Evolutionary conservation across 306 rosid genomes (phyloP).

Genomic region (Benincasa hispida): DNA sequence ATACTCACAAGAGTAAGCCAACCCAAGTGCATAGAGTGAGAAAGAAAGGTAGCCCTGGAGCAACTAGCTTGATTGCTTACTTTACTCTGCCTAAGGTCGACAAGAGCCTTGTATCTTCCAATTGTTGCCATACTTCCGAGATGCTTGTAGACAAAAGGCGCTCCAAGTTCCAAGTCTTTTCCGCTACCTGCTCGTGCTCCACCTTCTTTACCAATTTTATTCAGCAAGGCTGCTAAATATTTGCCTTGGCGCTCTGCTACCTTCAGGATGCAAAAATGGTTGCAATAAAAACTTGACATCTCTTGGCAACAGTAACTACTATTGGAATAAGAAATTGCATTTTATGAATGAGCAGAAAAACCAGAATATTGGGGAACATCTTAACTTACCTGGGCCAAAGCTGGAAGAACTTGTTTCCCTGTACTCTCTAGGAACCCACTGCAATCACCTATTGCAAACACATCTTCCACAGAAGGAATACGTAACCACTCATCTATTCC

Average conservation of each 20-base stretch:
- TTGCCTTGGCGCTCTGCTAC: slow-evolving; percentile 98
- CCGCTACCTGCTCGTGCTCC: slow-evolving; percentile 52
- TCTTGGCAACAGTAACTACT: not conserved
- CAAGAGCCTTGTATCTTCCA: slow-evolving; percentile 95
- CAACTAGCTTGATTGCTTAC: slow-evolving; percentile 21
- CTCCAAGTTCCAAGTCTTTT: slow-evolving; percentile 38
- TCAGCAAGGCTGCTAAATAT: slow-evolving; percentile 47
- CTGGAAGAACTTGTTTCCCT: slow-evolving; percentile 74
- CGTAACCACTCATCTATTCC: slow-evolving; percentile 92
- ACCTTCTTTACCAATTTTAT: slow-evolving; percentile 58
- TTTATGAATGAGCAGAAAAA: not conserved
- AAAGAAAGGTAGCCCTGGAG: not conserved
- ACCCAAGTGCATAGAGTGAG: not conserved
- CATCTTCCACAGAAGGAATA: slow-evolving; percentile 57
- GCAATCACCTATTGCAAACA: slow-evolving; percentile 89
- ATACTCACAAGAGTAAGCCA: slow-evolving; percentile 8
- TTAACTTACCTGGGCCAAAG: slow-evolving; percentile 73
- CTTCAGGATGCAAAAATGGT: slow-evolving; percentile 24
- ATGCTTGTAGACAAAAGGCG: slow-evolving; percentile 78
- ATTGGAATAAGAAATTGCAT: not conserved
- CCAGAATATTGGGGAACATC: not conserved
- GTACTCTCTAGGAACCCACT: slow-evolving; percentile 89
- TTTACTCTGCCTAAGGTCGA: slow-evolving; percentile 89
- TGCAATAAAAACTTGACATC: not conserved
- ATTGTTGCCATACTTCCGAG: slow-evolving; percentile 94